These are phyloP conservation scores for Pyricularia sp. DNA, from an alignment of 2,329 filamentous ascomycete species.

Conservation along the genomic window DNA sequence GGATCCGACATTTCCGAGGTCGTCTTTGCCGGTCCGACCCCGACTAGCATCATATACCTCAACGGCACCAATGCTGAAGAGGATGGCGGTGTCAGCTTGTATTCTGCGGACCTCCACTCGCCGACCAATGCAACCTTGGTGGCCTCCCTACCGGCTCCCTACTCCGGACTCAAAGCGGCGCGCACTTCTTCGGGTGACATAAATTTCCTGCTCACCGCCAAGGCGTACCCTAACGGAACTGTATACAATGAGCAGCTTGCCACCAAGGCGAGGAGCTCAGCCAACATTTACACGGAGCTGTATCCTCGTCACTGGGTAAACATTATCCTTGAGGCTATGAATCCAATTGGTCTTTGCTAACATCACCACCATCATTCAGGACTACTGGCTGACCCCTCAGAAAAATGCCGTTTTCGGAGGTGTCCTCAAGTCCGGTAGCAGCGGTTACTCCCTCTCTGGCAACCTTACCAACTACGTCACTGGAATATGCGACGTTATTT, in stretches of 20 bases:
- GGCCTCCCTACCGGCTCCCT: conserved; percentile 22
- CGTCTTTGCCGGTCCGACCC: conserved; percentile 40
- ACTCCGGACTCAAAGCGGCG: conserved; percentile 23
- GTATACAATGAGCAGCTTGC: conserved; percentile 40
- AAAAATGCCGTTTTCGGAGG: conserved; percentile 49
- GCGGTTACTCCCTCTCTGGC: conserved; percentile 13
- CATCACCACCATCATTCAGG: conserved; percentile 11
- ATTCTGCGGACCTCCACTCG: conserved; percentile 19
- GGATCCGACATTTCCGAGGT: conserved; percentile 39
- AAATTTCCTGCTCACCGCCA: conserved; percentile 30
- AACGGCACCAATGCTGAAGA: conserved; percentile 32
- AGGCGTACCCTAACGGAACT: conserved; percentile 42
- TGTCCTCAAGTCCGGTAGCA: conserved; percentile 22
- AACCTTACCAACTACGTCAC: conserved; percentile 21
- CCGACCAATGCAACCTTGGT: conserved; percentile 18
- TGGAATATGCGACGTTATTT: conserved; percentile 19
- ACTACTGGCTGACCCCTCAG: conserved; percentile 39
- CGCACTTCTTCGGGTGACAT: conserved; percentile 19
- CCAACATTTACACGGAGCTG: conserved; percentile 40
- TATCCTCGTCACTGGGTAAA: conserved; percentile 44
- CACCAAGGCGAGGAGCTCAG: conserved; percentile 31
- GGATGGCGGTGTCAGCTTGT: conserved; percentile 25
- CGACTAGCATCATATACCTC: conserved; percentile 32
- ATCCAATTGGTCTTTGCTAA: not conserved
- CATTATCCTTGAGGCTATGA: not conserved